Percentiles rank a stretch among this genome's conserved stretches.
These are phyloP conservation scores for Aspergillus mulundensis DNA, from an alignment of 495 filamentous ascomycete species.

Conservation along the genomic window DNA sequence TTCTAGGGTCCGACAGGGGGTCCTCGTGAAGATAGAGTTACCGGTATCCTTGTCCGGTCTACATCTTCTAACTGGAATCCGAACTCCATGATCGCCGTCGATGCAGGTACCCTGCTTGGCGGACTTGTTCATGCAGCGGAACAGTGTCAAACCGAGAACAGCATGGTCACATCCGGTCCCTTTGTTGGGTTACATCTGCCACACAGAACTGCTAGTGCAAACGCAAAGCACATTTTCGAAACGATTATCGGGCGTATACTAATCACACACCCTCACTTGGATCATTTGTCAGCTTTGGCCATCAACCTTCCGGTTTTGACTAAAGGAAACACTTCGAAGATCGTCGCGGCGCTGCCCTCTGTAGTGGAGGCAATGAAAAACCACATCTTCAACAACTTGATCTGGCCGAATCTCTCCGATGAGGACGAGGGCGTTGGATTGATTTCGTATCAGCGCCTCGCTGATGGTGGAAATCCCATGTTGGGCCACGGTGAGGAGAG, in stretches of 20 bases:
- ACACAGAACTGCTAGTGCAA: slow-evolving; percentile 57
- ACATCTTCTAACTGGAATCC: slow-evolving; percentile 70
- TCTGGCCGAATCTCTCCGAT: slow-evolving; percentile 96
- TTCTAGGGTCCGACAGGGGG: slow-evolving; percentile 83
- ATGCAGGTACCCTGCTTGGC: slow-evolving; percentile 85
- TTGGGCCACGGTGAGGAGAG: slow-evolving; percentile 68
- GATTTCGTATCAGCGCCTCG: slow-evolving; percentile 82
- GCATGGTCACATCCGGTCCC: slow-evolving; percentile 48
- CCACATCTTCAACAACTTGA: slow-evolving; percentile 95
- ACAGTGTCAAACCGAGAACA: slow-evolving; percentile 35
- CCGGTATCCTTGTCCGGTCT: slow-evolving; percentile 83
- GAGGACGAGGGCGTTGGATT: slow-evolving; percentile 92
- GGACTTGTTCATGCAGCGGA: slow-evolving; percentile 73
- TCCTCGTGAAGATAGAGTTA: slow-evolving; percentile 83
- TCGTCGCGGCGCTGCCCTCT: slow-evolving; percentile 75
- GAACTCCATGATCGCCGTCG: slow-evolving; percentile 80
- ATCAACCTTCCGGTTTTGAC: slow-evolving; percentile 85
- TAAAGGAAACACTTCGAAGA: slow-evolving; percentile 69
- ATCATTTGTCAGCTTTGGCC: slow-evolving; percentile 86
- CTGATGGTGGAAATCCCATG: slow-evolving; percentile 79
- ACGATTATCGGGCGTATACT: slow-evolving; percentile 80
- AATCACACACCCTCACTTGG: slow-evolving; percentile 91
- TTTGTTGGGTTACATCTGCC: slow-evolving; percentile 73
- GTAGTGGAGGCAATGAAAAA: slow-evolving; percentile 85
- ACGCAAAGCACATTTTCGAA: slow-evolving; percentile 72